Base-by-base conservation (phyloP, 441 rosid genomes). In the Corymbia calophylla region DNA sequence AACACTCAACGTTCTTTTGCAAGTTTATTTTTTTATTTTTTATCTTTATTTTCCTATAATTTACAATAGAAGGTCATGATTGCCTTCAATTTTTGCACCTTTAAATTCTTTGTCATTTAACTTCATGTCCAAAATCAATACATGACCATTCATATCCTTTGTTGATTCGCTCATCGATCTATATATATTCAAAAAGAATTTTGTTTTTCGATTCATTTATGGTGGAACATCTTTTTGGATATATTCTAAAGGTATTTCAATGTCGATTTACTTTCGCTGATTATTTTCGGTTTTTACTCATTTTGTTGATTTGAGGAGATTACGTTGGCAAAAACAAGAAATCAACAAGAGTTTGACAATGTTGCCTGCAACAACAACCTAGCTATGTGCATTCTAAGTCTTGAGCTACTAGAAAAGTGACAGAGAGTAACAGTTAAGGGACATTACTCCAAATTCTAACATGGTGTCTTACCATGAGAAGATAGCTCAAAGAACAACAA, bases 1-100 rank as follows among this genome's bases (percentile, higher is more conserved):
- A 19, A 0, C 2, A 18, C 12, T 70, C 12, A 35, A 70, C 2
- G 2, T 8, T 9, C 12, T 58, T 58, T 58, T 25, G 3, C 12
- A 58, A 60, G 12, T 60, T 11, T 6, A n/a, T 14, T 66, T 18
- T 70, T 68, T 70, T 35, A 21, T 18, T 73, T 21, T 1, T 73
- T 73, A 11, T 73, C 27, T 19, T 39, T 39, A 39, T 29, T 21
- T 21, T 73, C 5, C 6, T 5, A 1, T 16, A 73, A 39, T 73
- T 35, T 35, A 39, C 44, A 11, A 73, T 73, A 7, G 13, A 5
- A 5, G 7, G 16, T 3, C 16, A 1, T 21, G 17, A 10, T 70
- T 35, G 15, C 8, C 48, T 35, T 15, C 3, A 19, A 6, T 39
- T 12, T 39, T 73, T 6, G 3, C 3, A 19, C 27, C 25, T 21